Conservation (phyloP, 306 rosid genomes). For the Prunus mongolica region DNA sequence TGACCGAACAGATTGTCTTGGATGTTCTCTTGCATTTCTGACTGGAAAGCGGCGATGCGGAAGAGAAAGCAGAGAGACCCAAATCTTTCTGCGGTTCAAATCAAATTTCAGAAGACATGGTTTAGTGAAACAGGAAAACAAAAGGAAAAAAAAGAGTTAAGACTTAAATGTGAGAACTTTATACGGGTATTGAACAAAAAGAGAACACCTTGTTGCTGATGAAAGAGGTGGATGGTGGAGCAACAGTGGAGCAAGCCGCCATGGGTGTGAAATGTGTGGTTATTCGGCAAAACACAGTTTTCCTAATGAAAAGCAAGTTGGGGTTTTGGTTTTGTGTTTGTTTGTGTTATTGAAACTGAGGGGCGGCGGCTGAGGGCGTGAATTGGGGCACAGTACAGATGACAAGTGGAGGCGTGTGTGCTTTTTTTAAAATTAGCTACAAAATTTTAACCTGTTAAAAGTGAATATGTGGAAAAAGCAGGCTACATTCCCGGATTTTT, state of each 20-base stretch:
- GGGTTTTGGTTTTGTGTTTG: background rate
- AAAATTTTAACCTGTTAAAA: too few species aligned
- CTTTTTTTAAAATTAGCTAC: background rate
- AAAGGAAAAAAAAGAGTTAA: background rate
- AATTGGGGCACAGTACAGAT: background rate
- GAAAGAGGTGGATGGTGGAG: constrained; percentile 47
- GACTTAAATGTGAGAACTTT: background rate
- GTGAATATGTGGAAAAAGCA: too few species aligned
- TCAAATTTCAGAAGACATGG: background rate
- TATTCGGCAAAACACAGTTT: background rate
- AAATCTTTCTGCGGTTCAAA: constrained; percentile 38
- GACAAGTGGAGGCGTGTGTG: background rate
- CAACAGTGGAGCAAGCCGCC: constrained; percentile 63
- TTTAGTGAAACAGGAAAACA: background rate
- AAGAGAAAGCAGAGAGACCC: constrained; percentile 42
- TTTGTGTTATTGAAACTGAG: background rate
- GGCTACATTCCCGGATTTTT: too few species aligned
- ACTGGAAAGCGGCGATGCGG: constrained; percentile 26
- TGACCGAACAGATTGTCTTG: constrained; percentile 57
- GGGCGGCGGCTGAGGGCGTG: constrained; percentile 8
- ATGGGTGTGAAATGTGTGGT: constrained; percentile 22
- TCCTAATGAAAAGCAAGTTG: background rate
- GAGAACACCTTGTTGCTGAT: constrained; percentile 41
- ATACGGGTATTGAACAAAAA: background rate
- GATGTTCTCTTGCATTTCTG: constrained; percentile 43